Percentiles rank a stretch among this genome's conserved stretches.
Evolutionary conservation across 306 rosid genomes (phyloP).

Genomic region (Fragaria ananassa): DNA sequence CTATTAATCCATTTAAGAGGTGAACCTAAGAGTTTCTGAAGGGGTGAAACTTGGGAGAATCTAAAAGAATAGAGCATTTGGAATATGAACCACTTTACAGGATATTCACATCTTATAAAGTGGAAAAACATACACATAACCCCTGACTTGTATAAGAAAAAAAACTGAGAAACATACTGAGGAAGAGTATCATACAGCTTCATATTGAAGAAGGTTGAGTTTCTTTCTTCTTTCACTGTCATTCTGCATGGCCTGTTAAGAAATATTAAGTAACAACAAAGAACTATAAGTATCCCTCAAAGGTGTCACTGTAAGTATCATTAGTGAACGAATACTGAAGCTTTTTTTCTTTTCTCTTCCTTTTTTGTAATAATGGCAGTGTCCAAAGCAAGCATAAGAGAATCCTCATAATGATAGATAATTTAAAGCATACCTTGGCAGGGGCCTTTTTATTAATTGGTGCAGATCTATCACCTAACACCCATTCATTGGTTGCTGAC

Average conservation of each 20-base stretch:
- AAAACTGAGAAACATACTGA: conserved; percentile 38
- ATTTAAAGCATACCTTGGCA: conserved; percentile 53
- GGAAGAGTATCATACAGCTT: conserved; percentile 79
- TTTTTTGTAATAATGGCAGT: neutral
- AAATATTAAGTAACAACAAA: conserved; percentile 10
- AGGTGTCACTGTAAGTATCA: conserved; percentile 1
- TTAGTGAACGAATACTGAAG: conserved; percentile 6
- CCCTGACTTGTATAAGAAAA: conserved; percentile 23
- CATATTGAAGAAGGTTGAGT: conserved; percentile 78
- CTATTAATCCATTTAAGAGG: neutral
- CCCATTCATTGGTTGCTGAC: conserved; percentile 62
- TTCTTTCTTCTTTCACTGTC: conserved; percentile 71
- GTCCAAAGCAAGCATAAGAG: neutral
- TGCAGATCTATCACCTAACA: conserved; percentile 61
- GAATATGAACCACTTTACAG: neutral
- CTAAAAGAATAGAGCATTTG: neutral
- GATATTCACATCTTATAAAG: neutral
- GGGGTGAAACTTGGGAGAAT: no score
- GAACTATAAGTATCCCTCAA: neutral
- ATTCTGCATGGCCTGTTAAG: conserved; percentile 54
- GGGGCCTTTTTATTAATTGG: conserved; percentile 59
- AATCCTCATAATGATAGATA: conserved; percentile 1
- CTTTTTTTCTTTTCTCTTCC: conserved; percentile 8
- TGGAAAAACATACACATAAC: conserved; percentile 9
- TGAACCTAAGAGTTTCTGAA: no score